Evolutionary conservation across 129 eudicot species (phyloP).

Genomic region (Lactuca saligna): DNA sequence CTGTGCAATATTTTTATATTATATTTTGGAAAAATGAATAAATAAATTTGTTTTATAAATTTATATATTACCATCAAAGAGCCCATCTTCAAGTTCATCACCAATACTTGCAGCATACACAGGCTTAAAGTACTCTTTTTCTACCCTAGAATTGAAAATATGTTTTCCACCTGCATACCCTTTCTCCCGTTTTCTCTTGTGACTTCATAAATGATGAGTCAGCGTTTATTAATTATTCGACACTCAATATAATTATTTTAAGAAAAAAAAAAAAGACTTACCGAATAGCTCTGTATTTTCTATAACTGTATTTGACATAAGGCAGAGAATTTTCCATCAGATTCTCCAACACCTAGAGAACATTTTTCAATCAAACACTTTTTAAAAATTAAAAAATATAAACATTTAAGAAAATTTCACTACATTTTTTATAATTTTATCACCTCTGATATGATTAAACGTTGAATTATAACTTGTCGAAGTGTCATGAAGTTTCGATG

Average conservation of each 20-base stretch:
- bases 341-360: slow-evolving; percentile 72
- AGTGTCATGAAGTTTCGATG: slow-evolving; percentile 86
- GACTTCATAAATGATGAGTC: slow-evolving; percentile 37
- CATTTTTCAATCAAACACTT: slow-evolving; percentile 1
- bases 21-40: background rate
- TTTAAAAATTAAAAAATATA: background rate
- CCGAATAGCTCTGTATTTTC: slow-evolving; percentile 78
- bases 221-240: background rate
- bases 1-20: slow-evolving; percentile 36
- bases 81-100: slow-evolving; percentile 95
- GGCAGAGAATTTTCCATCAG: slow-evolving; percentile 83
- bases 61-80: slow-evolving; percentile 82
- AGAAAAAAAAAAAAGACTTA: slow-evolving; percentile 26
- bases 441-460: slow-evolving; percentile 87
- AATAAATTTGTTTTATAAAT: background rate
- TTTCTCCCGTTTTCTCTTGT: slow-evolving; percentile 57
- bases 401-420: background rate
- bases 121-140: slow-evolving; percentile 93
- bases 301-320: slow-evolving; percentile 70
- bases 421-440: background rate
- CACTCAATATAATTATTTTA: background rate
- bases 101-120: slow-evolving; percentile 81
- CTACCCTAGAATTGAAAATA: slow-evolving; percentile 59
- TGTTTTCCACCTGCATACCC: slow-evolving; percentile 51
- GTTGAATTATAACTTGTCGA: slow-evolving; percentile 80